phyloP scores from a whole-genome alignment of 2,329 filamentous ascomycete species.

The Monosporascus sp. region DNA sequence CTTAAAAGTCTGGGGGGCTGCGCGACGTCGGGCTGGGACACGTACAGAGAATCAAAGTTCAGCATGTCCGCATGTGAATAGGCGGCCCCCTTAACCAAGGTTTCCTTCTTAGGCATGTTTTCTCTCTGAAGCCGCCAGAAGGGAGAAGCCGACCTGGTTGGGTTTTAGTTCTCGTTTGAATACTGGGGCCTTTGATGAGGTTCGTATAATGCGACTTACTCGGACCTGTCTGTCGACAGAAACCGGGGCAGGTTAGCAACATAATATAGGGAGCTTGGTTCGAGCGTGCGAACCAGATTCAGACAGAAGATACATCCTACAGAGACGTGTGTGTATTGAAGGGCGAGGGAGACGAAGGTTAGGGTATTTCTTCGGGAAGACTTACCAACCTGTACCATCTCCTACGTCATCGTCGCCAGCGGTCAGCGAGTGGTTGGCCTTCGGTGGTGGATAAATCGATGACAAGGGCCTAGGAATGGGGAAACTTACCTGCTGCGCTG shows the following conservation, averaged over 20 bases:
- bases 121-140: slow-evolving; percentile 72
- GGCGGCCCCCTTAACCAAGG: slow-evolving; percentile 81
- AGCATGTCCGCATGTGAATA: slow-evolving; percentile 96
- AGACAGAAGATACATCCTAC: background rate
- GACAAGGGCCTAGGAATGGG: background rate
- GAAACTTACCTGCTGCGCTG: slow-evolving; percentile 58
- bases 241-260: slow-evolving; percentile 12
- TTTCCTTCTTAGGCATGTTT: slow-evolving; percentile 46
- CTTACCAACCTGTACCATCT: slow-evolving; percentile 99
- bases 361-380: slow-evolving; percentile 11
- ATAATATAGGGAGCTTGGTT: too few relatives aligned
- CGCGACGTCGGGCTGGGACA: slow-evolving; percentile 6
- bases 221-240: slow-evolving; percentile 49
- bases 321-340: too few relatives aligned
- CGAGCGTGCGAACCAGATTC: background rate
- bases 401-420: slow-evolving; percentile 51
- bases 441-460: slow-evolving; percentile 30
- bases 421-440: slow-evolving; percentile 10
- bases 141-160: slow-evolving; percentile 70
- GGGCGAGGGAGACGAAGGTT: too few relatives aligned
- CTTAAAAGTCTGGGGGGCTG: slow-evolving; percentile 1
- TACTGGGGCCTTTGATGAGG: background rate
- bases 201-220: slow-evolving; percentile 42
- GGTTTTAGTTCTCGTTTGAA: background rate
- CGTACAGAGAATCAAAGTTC: slow-evolving; percentile 76